Base-by-base conservation (phyloP, 2,329 filamentous ascomycete genomes). In the Pseudopyrenochaeta lycopersici region DNA sequence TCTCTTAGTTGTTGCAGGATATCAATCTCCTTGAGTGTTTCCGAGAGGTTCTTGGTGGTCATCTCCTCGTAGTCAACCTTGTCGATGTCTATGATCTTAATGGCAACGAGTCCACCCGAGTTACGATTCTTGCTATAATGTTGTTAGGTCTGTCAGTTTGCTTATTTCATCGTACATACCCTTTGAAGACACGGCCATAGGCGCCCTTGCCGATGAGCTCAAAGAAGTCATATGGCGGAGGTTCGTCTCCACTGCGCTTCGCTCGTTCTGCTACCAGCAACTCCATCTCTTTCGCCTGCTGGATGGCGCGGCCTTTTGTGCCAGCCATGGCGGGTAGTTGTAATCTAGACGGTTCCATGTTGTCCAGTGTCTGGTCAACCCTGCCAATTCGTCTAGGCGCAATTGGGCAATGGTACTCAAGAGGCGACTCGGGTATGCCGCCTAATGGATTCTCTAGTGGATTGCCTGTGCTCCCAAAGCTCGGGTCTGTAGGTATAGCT, bases 31-130 rank as follows among this genome's bases (percentile, higher is more conserved):
- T 85, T 84, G 49, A 85, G 81, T 46, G 87, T 86, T 58, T 81
- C 78, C 32, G 74, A 73, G 38, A 83, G 73, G 35, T 80, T 76
- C 52, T 77, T 73, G 23, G 68, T 73, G 3, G 71, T 75, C 65
- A 71, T 72, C 47, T 70, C 74, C 41, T 76, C 67, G 42, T 80
- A 81, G 73, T 94, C 91, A 61, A 86, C 85, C 67, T 90, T 89
- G 67, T 95, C 91, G 41, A 94, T 90, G 71, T 93, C 89, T 68
- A 93, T 91, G 64, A 93, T 93, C 77, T 95, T 92, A 70, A 92
- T 84, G 15, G 90, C 89, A 20, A 92, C 89, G 18, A 90, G 76
- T 58, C 83, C 71, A 32, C 74, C 73, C 4, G 72, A 78, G 15
- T 64, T 67, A 30, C 76, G 73, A 46, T 77, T 75, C 58, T 74